A percentile compares a stretch with the other conserved stretches of the same genome.
Evolutionary conservation across 106 monocot genomes (phyloP).

Genomic region (Phalaenopsis aphrodite): DNA sequence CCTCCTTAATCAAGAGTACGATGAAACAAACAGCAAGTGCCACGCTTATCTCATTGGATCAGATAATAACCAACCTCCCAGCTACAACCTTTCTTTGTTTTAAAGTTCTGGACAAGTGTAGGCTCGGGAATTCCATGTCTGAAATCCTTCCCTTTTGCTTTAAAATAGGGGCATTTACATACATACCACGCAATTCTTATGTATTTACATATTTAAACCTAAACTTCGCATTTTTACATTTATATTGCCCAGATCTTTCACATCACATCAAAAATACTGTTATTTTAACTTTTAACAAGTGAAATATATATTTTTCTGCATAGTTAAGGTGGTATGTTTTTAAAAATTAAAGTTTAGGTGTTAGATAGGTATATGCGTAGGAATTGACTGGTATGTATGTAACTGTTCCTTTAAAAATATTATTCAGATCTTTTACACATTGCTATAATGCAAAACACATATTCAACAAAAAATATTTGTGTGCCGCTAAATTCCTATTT

Average conservation of each 20-base stretch:
- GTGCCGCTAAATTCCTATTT: not conserved
- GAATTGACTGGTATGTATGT: too few relatives aligned
- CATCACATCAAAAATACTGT: too few relatives aligned
- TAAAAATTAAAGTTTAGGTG: too few relatives aligned
- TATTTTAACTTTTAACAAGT: too few relatives aligned
- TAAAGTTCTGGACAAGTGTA: not conserved
- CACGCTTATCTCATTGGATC: not conserved
- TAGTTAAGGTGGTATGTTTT: too few relatives aligned
- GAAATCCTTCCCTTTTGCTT: not conserved
- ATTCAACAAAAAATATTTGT: not conserved
- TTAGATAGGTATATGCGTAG: too few relatives aligned
- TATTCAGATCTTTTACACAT: not conserved
- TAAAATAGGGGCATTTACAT: not conserved
- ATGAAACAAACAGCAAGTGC: not conserved
- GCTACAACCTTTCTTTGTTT: not conserved
- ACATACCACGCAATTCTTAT: too few relatives aligned
- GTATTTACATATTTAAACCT: too few relatives aligned
- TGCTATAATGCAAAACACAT: not conserved
- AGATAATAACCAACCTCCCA: not conserved
- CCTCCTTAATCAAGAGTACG: not conserved
- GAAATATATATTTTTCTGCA: too few relatives aligned
- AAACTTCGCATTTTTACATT: too few relatives aligned
- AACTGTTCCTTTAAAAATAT: not conserved
- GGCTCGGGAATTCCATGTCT: not conserved
- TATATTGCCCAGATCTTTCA: too few relatives aligned